Conservation (phyloP, 2,329 filamentous ascomycete species). For the Cordyceps fumosorosea region DNA sequence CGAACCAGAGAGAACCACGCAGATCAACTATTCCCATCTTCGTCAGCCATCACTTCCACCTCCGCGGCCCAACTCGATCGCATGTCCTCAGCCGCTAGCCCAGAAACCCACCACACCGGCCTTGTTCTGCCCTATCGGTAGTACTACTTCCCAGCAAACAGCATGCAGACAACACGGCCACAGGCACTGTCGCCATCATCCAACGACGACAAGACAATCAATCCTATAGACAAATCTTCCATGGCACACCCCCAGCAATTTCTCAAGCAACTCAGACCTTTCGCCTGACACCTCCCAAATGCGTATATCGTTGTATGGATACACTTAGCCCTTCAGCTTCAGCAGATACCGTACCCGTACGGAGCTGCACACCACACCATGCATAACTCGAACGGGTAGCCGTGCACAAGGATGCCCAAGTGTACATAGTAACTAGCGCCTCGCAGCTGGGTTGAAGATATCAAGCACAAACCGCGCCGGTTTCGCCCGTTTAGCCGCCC, state of each 20-base stretch:
- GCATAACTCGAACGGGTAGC: not conserved
- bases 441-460: not conserved
- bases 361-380: not conserved
- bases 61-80: no score
- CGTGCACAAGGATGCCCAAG: not conserved
- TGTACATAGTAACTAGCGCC: no score
- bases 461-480: not conserved
- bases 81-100: no score
- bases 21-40: no score
- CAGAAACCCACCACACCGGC: no score
- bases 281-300: not conserved
- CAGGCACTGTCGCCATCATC: not conserved
- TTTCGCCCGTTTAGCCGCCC: not conserved
- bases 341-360: not conserved
- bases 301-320: not conserved
- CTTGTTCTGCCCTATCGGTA: no score
- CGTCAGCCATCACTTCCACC: no score
- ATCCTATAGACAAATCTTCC: not conserved
- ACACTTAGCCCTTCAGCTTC: not conserved
- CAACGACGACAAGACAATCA: not conserved
- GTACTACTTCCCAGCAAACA: no score
- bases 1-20: not conserved
- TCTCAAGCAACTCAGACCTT: not conserved
- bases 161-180: not conserved
- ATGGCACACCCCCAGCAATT: not conserved